phyloP scores from a whole-genome alignment of 495 filamentous ascomycete genomes.

The Aspergillus panamensis region DNA sequence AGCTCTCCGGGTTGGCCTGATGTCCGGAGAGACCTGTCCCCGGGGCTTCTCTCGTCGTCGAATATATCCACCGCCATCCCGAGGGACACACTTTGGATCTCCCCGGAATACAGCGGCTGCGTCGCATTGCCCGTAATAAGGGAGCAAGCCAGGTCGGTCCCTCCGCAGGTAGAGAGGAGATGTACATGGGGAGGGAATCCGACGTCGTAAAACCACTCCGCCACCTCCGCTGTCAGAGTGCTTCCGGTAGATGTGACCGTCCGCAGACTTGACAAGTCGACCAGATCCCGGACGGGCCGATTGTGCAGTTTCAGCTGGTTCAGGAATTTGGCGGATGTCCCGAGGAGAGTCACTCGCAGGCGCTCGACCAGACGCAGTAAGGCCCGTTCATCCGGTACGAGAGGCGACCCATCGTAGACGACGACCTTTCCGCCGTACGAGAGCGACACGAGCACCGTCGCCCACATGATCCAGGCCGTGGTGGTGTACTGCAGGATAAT shows the following conservation, averaged over 20 bases:
- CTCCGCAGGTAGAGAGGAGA: conserved; percentile 68
- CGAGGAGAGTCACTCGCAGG: conserved; percentile 48
- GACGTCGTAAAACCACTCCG: conserved; percentile 79
- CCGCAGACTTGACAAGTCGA: conserved; percentile 57
- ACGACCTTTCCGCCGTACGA: conserved; percentile 54
- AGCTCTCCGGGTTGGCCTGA: conserved; percentile 67
- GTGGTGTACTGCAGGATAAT: conserved; percentile 57
- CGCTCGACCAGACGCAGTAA: no score
- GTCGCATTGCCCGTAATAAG: conserved; percentile 66
- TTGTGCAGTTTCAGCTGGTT: conserved; percentile 59
- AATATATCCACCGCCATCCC: conserved; percentile 64
- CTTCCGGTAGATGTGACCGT: conserved; percentile 68
- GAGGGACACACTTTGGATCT: conserved; percentile 58
- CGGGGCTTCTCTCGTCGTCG: conserved; percentile 52
- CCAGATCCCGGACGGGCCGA: conserved; percentile 56
- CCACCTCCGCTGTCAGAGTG: conserved; percentile 66
- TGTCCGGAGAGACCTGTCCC: conserved; percentile 49
- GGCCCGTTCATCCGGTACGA: conserved; percentile 3
- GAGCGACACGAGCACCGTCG: conserved; percentile 50
- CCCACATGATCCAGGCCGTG: conserved; percentile 85
- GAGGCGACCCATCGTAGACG: conserved; percentile 25
- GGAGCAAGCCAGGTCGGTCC: conserved; percentile 71
- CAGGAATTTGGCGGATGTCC: conserved; percentile 69
- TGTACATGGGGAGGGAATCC: conserved; percentile 62
- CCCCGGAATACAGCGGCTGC: conserved; percentile 65